Evolutionary conservation across 179 eudicot genomes (phyloP).

Genomic region (Vitellaria paradoxa): DNA sequence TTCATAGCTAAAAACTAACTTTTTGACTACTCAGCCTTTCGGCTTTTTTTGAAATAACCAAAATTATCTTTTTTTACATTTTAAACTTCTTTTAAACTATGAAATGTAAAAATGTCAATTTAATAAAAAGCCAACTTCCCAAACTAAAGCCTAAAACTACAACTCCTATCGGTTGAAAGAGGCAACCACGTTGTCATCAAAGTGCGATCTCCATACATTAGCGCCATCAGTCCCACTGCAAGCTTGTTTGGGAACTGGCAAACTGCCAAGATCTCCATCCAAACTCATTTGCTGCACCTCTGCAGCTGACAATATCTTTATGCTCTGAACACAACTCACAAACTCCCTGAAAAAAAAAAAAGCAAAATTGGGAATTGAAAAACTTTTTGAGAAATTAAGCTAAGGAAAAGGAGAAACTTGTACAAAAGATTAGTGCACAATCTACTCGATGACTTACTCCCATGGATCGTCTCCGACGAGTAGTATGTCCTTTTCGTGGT

Average conservation of each 20-base stretch:
- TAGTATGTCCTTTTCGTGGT: slow-evolving; percentile 92
- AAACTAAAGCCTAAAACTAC: slow-evolving; percentile 14
- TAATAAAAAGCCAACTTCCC: too few species aligned
- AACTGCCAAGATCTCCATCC: slow-evolving; percentile 81
- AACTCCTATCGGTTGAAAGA: slow-evolving; percentile 11
- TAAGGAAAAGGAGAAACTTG: not conserved
- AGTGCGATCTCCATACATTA: slow-evolving; percentile 82
- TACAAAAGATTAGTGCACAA: not conserved
- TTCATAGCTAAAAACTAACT: too few species aligned
- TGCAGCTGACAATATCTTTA: slow-evolving; percentile 86
- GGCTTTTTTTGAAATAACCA: too few species aligned
- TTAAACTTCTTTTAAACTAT: too few species aligned
- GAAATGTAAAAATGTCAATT: too few species aligned
- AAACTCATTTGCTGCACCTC: slow-evolving; percentile 98
- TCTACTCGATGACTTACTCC: slow-evolving; percentile 67
- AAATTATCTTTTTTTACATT: too few species aligned
- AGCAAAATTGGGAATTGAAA: not conserved
- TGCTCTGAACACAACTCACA: slow-evolving; percentile 94
- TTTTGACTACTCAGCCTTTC: too few species aligned
- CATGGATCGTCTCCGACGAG: slow-evolving; percentile 99
- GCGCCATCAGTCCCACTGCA: slow-evolving; percentile 89
- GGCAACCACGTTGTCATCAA: slow-evolving; percentile 67
- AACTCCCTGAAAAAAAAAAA: slow-evolving; percentile 61
- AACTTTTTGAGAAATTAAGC: not conserved
- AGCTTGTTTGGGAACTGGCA: slow-evolving; percentile 74